Evolutionary conservation across 441 rosid genomes (phyloP).

Genomic region (Pelargonium cotyledonis): DNA sequence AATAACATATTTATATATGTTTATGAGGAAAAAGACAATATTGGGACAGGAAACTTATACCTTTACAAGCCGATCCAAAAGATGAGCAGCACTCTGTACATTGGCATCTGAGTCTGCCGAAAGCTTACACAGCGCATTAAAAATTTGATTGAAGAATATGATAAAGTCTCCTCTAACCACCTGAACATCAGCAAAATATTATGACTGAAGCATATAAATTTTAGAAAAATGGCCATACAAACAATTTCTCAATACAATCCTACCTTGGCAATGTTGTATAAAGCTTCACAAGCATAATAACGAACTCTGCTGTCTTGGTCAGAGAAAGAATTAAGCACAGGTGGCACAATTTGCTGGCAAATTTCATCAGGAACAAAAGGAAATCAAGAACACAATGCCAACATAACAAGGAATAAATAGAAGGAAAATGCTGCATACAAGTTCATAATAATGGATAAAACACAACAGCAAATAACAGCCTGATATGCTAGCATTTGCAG

Average conservation of each 20-base stretch:
- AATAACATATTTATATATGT: constrained; percentile 16
- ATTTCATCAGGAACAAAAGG: constrained; percentile 24
- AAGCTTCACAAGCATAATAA: constrained; percentile 98
- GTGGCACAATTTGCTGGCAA: constrained; percentile 90
- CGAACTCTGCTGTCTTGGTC: constrained; percentile 99
- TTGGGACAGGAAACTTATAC: constrained; percentile 29
- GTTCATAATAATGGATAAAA: not conserved
- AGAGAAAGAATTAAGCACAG: constrained; percentile 81
- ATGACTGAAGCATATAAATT: constrained; percentile 17
- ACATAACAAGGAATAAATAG: not conserved
- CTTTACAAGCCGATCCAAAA: constrained; percentile 97
- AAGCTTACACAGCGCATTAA: constrained; percentile 95
- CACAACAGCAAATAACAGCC: not conserved
- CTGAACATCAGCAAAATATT: constrained; percentile 37
- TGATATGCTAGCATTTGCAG: not conserved
- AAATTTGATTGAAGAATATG: constrained; percentile 88
- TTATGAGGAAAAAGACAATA: not conserved
- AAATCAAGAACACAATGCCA: constrained; percentile 11
- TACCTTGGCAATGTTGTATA: constrained; percentile 98
- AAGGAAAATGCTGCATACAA: not conserved
- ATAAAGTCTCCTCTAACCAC: constrained; percentile 99
- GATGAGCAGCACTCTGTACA: constrained; percentile 99
- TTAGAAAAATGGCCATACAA: not conserved
- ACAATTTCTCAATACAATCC: constrained; percentile 16
- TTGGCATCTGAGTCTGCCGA: constrained; percentile 95